These are phyloP conservation scores for Entonaema liquescens DNA, from an alignment of 495 filamentous ascomycete genomes.

Conservation along the genomic window DNA sequence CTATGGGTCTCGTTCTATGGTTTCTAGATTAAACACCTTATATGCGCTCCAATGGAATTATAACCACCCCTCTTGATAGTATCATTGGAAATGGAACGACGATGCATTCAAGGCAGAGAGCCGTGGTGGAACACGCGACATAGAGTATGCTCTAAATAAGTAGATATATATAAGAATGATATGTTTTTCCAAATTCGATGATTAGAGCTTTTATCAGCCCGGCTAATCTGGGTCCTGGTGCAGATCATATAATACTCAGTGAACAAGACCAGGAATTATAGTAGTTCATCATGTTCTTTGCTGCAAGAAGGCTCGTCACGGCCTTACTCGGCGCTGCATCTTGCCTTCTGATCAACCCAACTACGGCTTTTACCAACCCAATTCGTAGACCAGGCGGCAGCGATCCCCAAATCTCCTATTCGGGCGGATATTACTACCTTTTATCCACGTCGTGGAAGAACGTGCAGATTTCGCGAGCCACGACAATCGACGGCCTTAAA, in stretches of 20 bases:
- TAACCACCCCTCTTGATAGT: neutral
- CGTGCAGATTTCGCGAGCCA: slow-evolving; percentile 59
- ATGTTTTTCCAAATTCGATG: neutral
- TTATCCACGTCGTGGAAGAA: slow-evolving; percentile 58
- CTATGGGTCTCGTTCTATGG: slow-evolving; percentile 1
- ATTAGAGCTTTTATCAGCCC: neutral
- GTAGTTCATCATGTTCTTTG: slow-evolving; percentile 18
- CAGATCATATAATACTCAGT: neutral
- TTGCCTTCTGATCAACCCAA: slow-evolving; percentile 27
- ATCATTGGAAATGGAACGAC: neutral
- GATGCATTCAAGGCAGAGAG: neutral
- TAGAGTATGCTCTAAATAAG: neutral
- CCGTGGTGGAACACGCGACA: neutral
- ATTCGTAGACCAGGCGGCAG: slow-evolving; percentile 44
- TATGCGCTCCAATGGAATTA: slow-evolving; percentile 25
- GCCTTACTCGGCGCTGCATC: slow-evolving; percentile 12
- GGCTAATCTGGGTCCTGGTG: neutral
- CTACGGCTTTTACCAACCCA: slow-evolving; percentile 48
- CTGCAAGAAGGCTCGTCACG: slow-evolving; percentile 7
- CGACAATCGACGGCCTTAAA: slow-evolving; percentile 59
- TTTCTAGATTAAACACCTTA: neutral
- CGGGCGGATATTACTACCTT: slow-evolving; percentile 63
- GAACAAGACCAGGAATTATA: neutral
- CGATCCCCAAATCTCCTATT: slow-evolving; percentile 60
- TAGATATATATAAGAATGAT: neutral